Percentiles rank a stretch among this genome's conserved stretches.
Evolutionary conservation across 176 grass and related monocot species (phyloP).

Genomic region (Carex myosuroides): DNA sequence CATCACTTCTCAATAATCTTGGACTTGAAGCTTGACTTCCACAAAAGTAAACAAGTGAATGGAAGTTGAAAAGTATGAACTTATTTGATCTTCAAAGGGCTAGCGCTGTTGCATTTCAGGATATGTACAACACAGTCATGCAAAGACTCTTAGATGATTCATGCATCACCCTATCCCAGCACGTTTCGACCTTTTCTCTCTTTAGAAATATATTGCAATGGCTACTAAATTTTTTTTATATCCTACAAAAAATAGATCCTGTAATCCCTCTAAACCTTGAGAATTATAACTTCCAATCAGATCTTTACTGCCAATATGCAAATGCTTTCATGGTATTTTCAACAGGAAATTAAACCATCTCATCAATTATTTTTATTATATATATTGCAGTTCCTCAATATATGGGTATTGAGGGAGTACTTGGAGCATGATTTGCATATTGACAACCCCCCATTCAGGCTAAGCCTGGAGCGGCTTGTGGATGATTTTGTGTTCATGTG

Average conservation of each 20-base stretch:
- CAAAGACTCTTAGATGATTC: background rate
- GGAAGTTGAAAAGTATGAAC: background rate
- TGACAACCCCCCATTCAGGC: conserved; percentile 74
- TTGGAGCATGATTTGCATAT: conserved; percentile 91
- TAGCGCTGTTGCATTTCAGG: background rate
- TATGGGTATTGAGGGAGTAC: conserved; percentile 94
- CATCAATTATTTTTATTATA: conserved; percentile 13
- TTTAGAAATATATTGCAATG: background rate
- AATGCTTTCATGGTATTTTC: conserved; percentile 3
- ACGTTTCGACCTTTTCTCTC: background rate
- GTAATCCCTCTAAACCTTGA: background rate
- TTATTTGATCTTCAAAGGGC: background rate
- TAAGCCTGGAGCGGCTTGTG: conserved; percentile 82
- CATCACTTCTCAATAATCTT: background rate
- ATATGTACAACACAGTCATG: conserved; percentile 2
- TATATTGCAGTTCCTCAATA: conserved; percentile 83
- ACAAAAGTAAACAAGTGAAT: background rate
- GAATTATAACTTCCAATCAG: background rate
- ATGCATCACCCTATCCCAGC: background rate
- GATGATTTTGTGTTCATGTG: conserved; percentile 99
- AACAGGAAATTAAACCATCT: conserved; percentile 3
- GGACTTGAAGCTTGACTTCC: background rate
- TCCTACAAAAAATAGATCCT: background rate
- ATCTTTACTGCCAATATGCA: background rate
- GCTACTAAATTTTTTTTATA: background rate